These are phyloP conservation scores for Bruguiera hainesii DNA, from an alignment of 441 rosid species.

Conservation along the genomic window DNA sequence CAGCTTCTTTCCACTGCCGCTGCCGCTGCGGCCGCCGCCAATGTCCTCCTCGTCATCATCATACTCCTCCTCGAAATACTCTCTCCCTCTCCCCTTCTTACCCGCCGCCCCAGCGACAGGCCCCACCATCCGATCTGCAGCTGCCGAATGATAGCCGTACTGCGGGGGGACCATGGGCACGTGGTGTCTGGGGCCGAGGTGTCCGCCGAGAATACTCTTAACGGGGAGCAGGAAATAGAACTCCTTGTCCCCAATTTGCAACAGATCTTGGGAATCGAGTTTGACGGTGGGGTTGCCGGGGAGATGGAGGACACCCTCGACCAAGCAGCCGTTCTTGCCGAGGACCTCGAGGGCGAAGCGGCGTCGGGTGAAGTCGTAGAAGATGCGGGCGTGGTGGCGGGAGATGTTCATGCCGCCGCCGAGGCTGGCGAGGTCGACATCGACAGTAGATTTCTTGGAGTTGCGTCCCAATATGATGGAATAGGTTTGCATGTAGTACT, in stretches of 20 bases:
- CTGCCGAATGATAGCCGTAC: conserved; percentile 39
- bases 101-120: conserved; percentile 25
- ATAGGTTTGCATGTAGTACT: conserved; percentile 96
- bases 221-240: conserved; percentile 85
- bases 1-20: conserved; percentile 58
- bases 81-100: conserved; percentile 60
- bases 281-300: conserved; percentile 91
- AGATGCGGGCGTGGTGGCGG: conserved; percentile 89
- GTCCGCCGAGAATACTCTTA: conserved; percentile 80
- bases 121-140: conserved; percentile 32
- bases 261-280: conserved; percentile 84
- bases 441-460: conserved; percentile 90
- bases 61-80: conserved; percentile 49
- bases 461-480: conserved; percentile 91
- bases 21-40: conserved; percentile 27
- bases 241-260: conserved; percentile 92
- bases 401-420: conserved; percentile 99
- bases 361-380: conserved; percentile 89
- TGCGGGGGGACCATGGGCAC: conserved; percentile 48
- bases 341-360: conserved; percentile 95
- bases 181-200: conserved; percentile 57
- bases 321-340: conserved; percentile 93
- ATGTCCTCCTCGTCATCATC: conserved; percentile 30
- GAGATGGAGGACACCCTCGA: conserved; percentile 94
- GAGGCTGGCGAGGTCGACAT: conserved; percentile 85